phyloP scores from a whole-genome alignment of 1,139 yeast genomes.

The Zygoascus meyerae region DNA sequence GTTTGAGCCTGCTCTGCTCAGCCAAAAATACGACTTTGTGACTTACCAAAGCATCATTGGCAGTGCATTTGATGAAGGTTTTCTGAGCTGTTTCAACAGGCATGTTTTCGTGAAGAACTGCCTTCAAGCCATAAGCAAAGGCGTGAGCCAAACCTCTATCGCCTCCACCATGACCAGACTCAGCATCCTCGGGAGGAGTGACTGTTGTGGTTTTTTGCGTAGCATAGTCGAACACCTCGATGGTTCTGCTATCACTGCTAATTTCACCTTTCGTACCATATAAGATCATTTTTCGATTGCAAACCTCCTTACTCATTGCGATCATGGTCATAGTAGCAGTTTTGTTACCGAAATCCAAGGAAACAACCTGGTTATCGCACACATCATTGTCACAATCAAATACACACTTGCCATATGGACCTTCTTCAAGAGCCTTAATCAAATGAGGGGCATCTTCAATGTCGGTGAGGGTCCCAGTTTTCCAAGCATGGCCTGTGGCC shows the following conservation, averaged over 20 bases:
- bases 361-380: slow-evolving; percentile 27
- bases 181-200: slow-evolving; percentile 18
- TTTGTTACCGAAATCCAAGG: slow-evolving; percentile 24
- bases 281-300: slow-evolving; percentile 23
- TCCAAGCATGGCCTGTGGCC: slow-evolving; percentile 19
- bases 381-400: slow-evolving; percentile 28
- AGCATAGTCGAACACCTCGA: slow-evolving; percentile 23
- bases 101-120: slow-evolving; percentile 17
- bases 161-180: slow-evolving; percentile 29
- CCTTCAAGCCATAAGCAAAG: slow-evolving; percentile 24
- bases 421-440: slow-evolving; percentile 20
- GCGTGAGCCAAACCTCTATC: slow-evolving; percentile 26
- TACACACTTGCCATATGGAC: slow-evolving; percentile 27
- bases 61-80: slow-evolving; percentile 23
- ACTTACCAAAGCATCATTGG: slow-evolving; percentile 23
- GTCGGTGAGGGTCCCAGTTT: slow-evolving; percentile 21
- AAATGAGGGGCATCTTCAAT: slow-evolving; percentile 25
- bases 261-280: slow-evolving; percentile 28
- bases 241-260: slow-evolving; percentile 23
- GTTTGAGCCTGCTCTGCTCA: slow-evolving; percentile 23
- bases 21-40: slow-evolving; percentile 28
- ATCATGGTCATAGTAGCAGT: slow-evolving; percentile 30
- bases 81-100: slow-evolving; percentile 21
- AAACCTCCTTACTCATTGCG: slow-evolving; percentile 25
- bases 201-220: slow-evolving; percentile 17